Evolutionary conservation across 2,329 filamentous ascomycete species (phyloP).

Genomic region (Neopestalotiopsis sp.): DNA sequence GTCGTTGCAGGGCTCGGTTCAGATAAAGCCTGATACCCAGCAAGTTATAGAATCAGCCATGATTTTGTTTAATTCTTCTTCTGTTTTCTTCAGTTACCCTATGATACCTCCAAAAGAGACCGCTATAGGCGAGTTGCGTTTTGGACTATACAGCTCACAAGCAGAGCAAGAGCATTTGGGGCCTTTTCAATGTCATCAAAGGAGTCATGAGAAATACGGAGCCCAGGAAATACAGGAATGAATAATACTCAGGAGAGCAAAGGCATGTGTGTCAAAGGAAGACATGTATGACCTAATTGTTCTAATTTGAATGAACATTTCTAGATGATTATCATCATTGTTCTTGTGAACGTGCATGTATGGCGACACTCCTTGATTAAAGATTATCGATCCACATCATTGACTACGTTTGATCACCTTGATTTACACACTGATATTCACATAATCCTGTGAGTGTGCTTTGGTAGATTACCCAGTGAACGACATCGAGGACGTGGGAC

Average conservation of each 20-base stretch:
- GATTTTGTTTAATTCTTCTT: conserved; percentile 14
- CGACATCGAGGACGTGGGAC: too few species aligned
- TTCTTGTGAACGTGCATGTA: background rate
- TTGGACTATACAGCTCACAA: conserved; percentile 6
- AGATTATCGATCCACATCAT: too few species aligned
- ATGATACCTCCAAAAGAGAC: conserved; percentile 24
- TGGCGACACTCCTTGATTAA: too few species aligned
- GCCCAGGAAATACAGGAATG: conserved; percentile 3
- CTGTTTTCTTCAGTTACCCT: conserved; percentile 16
- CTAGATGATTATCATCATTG: background rate
- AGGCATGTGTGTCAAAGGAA: conserved; percentile 10
- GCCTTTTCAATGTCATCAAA: background rate
- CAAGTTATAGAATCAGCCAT: conserved; percentile 2
- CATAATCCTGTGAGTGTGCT: too few species aligned
- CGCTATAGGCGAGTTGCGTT: conserved; percentile 4
- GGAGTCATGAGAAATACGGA: conserved; percentile 11
- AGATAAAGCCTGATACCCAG: conserved; percentile 46
- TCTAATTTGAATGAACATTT: background rate
- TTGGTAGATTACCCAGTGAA: too few species aligned
- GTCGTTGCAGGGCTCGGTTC: conserved; percentile 91
- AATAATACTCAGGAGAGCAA: conserved; percentile 4
- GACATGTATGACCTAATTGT: conserved; percentile 4
- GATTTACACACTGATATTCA: too few species aligned
- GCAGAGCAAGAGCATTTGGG: conserved; percentile 6
- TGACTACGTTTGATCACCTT: too few species aligned